Base-by-base conservation (phyloP, 345 rosid genomes). In the Murraya paniculata region DNA sequence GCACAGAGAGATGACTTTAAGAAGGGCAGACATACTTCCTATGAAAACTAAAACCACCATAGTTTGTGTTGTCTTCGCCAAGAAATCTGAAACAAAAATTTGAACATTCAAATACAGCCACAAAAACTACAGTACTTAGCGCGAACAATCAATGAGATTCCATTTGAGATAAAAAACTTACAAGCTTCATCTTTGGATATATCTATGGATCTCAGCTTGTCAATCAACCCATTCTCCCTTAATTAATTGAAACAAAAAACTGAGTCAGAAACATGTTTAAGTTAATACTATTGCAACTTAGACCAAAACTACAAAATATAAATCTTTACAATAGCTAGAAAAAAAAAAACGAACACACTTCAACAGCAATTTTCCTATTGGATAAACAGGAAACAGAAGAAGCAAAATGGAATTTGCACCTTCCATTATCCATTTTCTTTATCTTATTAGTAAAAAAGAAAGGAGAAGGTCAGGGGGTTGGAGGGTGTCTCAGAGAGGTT, bases 181-280 rank as follows among this genome's bases (percentile, higher is more conserved):
- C 98, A 86, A 80, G 92, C 91, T 80, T 89, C 83, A 61, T 88
- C 87, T 74, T 83, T 73, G 0, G 99, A 83, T n/a, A 93, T 65
- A 58, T 33, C 67, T 74, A 87, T 77, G 78, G 83, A 79, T 76
- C 80, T 87, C 84, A 91, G 74, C 64, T 86, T 85, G 71, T 81
- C 90, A 22, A 80, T 77, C 71, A 92, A 78, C 64, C 84, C 82
- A 73, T 85, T 86, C 87, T 92, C 98, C 88, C 98, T 93, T 77
- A 78, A 86, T 50, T 78, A 87, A 61, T 50, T 64, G 64, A 84
- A 81, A 78, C 72, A 78, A 81, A 61, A 7, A 59, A 50, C 7
- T 25, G 6, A 48, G 61, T 82, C 56, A 84, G 77, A 41, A 45
- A 75, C 56, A 79, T 64, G 31, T 48, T 74, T 56, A 55, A 64